A percentile compares a stretch with the other conserved stretches of the same genome.
Evolutionary conservation across 805 yeast species (phyloP).

Genomic region (Helenozyma rhizophorensis): DNA sequence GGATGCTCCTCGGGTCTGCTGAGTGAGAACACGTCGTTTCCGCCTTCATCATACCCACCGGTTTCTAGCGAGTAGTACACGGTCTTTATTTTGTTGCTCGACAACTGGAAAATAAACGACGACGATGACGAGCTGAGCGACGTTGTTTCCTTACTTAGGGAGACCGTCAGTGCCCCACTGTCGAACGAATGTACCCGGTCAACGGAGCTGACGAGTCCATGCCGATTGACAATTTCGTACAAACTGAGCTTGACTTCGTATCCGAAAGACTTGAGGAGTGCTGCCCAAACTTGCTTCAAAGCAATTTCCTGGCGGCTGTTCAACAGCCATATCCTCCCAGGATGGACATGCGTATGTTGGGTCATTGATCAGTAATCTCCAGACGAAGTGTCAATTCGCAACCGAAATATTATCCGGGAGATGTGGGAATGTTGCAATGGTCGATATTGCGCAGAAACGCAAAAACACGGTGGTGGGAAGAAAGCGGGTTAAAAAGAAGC

Average conservation of each 20-base stretch:
- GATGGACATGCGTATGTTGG: background rate
- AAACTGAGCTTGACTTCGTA: slow-evolving; percentile 5
- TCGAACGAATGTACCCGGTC: background rate
- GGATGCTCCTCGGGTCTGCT: slow-evolving; percentile 4
- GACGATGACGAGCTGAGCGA: slow-evolving; percentile 1
- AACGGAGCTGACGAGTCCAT: background rate
- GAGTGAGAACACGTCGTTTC: slow-evolving; percentile 4
- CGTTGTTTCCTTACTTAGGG: background rate
- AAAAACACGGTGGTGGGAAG: no score
- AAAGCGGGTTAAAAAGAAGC: no score
- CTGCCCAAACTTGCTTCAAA: slow-evolving; percentile 13
- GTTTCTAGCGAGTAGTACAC: slow-evolving; percentile 8
- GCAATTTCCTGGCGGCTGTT: slow-evolving; percentile 9
- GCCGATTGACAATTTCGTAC: slow-evolving; percentile 2
- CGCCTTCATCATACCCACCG: slow-evolving; percentile 2
- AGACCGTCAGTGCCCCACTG: background rate
- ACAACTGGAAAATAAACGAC: slow-evolving; percentile 4
- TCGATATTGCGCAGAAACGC: no score
- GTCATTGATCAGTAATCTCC: no score
- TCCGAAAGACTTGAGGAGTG: slow-evolving; percentile 10
- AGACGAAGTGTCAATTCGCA: no score
- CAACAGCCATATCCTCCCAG: slow-evolving; percentile 9
- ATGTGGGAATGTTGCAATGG: no score
- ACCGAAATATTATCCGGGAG: no score
- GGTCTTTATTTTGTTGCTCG: slow-evolving; percentile 4